phyloP scores from a whole-genome alignment of 2,329 filamentous ascomycete genomes.

The Thelonectria rubi region DNA sequence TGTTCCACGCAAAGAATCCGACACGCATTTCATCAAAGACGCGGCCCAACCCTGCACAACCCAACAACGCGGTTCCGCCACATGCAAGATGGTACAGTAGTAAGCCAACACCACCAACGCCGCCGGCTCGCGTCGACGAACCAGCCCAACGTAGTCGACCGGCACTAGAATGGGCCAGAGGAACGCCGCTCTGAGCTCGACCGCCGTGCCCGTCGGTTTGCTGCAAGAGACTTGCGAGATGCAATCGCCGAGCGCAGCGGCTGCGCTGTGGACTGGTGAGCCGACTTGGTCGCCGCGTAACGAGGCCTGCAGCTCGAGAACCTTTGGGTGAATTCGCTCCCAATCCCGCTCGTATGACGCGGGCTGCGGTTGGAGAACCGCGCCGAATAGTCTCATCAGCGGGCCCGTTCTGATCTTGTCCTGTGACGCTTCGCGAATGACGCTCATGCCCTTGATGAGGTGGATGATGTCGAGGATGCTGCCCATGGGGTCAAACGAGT shows the following conservation, averaged over 20 bases:
- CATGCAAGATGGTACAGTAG: neutral
- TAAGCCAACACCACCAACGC: neutral
- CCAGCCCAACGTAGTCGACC: neutral
- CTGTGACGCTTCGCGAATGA: neutral
- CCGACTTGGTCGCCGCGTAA: neutral
- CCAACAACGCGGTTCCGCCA: neutral
- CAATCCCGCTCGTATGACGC: no score
- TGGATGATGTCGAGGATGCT: constrained; percentile 2
- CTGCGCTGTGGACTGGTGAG: neutral
- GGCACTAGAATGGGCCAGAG: constrained; percentile 4
- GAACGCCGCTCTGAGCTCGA: neutral
- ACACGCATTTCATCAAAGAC: neutral
- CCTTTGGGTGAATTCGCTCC: neutral
- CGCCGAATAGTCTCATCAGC: neutral
- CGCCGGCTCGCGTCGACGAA: neutral
- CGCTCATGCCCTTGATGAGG: constrained; percentile 4
- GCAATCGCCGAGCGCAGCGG: neutral
- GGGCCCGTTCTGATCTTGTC: neutral
- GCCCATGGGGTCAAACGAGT: constrained; percentile 1
- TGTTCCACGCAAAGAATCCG: neutral
- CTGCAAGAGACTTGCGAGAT: neutral
- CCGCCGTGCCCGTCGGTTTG: neutral
- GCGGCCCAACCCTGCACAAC: neutral
- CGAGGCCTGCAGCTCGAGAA: neutral
- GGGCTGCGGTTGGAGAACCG: neutral